Conservation (phyloP, 441 rosid species). For the Mallotus repandus region DNA sequence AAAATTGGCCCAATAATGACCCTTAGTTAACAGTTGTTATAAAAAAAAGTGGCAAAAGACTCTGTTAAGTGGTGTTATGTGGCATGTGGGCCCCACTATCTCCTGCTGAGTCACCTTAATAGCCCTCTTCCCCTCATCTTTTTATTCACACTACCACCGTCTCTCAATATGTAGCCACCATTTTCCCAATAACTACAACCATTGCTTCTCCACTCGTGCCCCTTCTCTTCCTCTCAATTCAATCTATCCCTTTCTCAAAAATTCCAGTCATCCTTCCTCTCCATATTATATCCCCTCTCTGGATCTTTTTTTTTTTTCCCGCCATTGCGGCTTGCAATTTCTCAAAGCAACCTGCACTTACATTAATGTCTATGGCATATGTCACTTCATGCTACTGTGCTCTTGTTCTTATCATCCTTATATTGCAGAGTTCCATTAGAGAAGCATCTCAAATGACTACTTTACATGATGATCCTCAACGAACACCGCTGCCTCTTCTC, state of each 20-base stretch:
- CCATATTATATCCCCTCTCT: neutral
- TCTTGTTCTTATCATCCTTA: conserved; percentile 31
- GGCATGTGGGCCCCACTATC: no score
- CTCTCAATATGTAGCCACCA: no score
- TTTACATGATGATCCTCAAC: no score
- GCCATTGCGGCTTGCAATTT: conserved; percentile 22
- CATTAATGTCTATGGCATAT: conserved; percentile 29
- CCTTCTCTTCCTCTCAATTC: neutral
- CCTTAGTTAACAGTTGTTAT: no score
- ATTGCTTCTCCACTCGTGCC: conserved; percentile 24
- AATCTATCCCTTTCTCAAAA: neutral
- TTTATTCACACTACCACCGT: no score
- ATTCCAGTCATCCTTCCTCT: neutral
- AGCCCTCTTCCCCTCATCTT: no score
- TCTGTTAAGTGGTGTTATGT: no score
- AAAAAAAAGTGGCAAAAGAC: no score
- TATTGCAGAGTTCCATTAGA: conserved; percentile 29
- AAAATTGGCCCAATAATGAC: no score
- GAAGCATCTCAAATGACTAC: neutral
- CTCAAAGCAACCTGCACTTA: neutral
- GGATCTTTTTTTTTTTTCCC: neutral
- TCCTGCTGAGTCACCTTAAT: no score
- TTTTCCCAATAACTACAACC: no score
- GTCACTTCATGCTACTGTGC: conserved; percentile 43
- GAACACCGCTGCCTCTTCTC: no score